Base-by-base conservation (phyloP, 2,329 filamentous ascomycete species). In the Colletotrichum limetticola region DNA sequence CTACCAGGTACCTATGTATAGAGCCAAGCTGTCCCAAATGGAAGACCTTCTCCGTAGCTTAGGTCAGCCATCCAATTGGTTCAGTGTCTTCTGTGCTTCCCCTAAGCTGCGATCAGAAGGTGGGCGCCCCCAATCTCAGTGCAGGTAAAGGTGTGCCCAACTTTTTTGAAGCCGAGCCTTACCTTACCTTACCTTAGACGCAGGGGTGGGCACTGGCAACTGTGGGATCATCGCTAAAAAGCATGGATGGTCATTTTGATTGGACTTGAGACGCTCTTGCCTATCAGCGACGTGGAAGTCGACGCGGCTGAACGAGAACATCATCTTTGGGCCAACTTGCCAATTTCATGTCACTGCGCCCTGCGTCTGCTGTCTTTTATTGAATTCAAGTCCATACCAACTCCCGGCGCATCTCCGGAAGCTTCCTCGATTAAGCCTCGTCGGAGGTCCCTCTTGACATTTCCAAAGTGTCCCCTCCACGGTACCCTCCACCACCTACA, bases 241-340 rank as follows among this genome's bases (percentile, higher is more conserved):
- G 60, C 69, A 57, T 63, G 59, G 58, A 46, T 69, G 42, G 56
- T 60, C 60, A 26, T 61, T 49, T 60, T 70, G 60, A 72, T 70
- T 70, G 66, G 46, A 59, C 59, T 72, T 71, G 55, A 63, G 68
- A 72, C 68, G 58, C 49, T 60, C 46, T 72, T 68, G 42, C 72
- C 59, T 67, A 70, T 66, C 66, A 61, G 61, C 73, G 49, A 74
- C 66, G 71, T 74, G 71, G 71, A 71, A 16, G 52, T 64, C 37
- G 62, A 71, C 71, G 58, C 73, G 66, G 71, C 73, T 70, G 46
- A 30, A 64, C 8, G 49, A 37, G 62, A 63, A 68, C 52, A 72
- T 61, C 66, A 66, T 46, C 66, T 71, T 71, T 28, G 56, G 64
- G 57, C 68, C 58, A 68, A 57, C 69, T 63, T 63, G 46, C 60